A percentile compares a stretch with the other conserved stretches of the same genome.
phyloP scores from a whole-genome alignment of 2,329 filamentous ascomycete species.

The Xylariaceae sp. region DNA sequence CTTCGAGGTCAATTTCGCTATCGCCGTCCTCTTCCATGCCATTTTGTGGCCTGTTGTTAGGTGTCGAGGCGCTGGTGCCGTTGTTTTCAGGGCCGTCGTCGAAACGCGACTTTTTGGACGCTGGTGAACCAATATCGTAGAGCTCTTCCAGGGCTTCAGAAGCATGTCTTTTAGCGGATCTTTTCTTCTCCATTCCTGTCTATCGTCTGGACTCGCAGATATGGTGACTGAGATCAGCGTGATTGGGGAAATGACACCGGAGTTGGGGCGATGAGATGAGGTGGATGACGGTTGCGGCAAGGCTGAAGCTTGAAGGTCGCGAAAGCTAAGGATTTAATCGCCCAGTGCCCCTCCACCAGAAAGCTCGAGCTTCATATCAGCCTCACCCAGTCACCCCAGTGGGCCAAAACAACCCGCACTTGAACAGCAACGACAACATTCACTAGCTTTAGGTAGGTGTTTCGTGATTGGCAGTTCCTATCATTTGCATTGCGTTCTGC shows the following conservation, averaged over 20 bases:
- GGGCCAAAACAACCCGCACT: no score
- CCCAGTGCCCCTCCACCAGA: not conserved
- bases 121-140: slow-evolving; percentile 50
- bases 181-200: slow-evolving; percentile 28
- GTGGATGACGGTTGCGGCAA: not conserved
- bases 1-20: slow-evolving; percentile 37
- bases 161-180: slow-evolving; percentile 49
- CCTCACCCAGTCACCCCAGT: no score
- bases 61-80: slow-evolving; percentile 23
- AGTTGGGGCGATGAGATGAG: no score
- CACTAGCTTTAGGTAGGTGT: no score
- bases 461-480: no score
- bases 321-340: not conserved
- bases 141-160: slow-evolving; percentile 57
- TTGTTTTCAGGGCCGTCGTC: slow-evolving; percentile 38
- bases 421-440: no score
- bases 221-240: not conserved
- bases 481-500: no score
- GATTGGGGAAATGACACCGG: not conserved
- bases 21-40: slow-evolving; percentile 32
- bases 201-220: not conserved
- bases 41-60: slow-evolving; percentile 21
- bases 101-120: slow-evolving; percentile 53
- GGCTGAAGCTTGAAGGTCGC: slow-evolving; percentile 2
- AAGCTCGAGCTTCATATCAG: no score